phyloP scores from a whole-genome alignment of 164 flowering plant species.

The Dillenia turbinata region DNA sequence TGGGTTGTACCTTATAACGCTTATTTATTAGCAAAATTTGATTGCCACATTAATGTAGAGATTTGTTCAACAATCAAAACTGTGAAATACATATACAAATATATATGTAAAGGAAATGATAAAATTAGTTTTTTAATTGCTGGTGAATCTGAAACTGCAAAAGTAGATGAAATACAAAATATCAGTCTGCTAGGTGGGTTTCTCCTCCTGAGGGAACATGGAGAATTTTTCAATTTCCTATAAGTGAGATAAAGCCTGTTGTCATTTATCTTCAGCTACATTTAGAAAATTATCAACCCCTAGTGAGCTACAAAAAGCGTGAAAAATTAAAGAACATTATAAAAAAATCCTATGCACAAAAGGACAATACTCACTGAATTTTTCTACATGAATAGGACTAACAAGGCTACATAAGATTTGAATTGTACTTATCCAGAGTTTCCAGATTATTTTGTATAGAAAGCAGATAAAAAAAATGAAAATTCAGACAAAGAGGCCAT shows the following conservation, averaged over 20 bases:
- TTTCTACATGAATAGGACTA: background rate
- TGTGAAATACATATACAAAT: too few relatives aligned
- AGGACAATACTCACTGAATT: slow-evolving; percentile 11
- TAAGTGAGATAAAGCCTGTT: slow-evolving; percentile 4
- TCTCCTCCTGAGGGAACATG: slow-evolving; percentile 3
- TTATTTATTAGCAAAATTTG: too few relatives aligned
- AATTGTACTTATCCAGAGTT: too few relatives aligned
- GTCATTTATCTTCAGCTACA: slow-evolving; percentile 4
- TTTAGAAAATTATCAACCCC: background rate
- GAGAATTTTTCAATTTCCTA: slow-evolving; percentile 1
- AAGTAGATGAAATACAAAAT: slow-evolving; percentile 14
- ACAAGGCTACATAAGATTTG: background rate
- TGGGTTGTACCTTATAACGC: too few relatives aligned
- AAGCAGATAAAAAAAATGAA: too few relatives aligned
- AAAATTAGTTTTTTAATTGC: background rate
- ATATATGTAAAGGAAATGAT: too few relatives aligned
- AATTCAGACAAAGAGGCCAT: too few relatives aligned
- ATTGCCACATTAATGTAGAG: too few relatives aligned
- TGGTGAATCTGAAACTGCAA: background rate
- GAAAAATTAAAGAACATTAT: background rate
- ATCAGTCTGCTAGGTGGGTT: slow-evolving; percentile 12
- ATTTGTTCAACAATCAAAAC: too few relatives aligned
- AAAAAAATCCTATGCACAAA: background rate
- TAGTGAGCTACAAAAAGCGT: background rate
- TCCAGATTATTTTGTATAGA: too few relatives aligned